These are phyloP conservation scores for Xylariaceae sp. DNA, from an alignment of 2,329 filamentous ascomycete genomes.

Conservation along the genomic window DNA sequence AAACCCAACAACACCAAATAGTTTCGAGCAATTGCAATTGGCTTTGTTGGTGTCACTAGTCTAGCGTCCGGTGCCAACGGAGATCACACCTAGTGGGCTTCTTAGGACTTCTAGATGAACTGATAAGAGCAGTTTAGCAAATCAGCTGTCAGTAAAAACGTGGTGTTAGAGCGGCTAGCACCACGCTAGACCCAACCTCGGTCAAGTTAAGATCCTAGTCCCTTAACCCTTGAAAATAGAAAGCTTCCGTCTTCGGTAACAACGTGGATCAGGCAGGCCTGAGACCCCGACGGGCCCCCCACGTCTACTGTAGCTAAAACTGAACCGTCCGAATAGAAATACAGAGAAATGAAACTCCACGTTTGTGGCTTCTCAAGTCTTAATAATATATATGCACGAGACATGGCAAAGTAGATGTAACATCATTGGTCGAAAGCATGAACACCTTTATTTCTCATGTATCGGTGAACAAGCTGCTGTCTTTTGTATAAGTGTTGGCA, in stretches of 20 bases:
- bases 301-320: no score
- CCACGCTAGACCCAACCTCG: constrained; percentile 9
- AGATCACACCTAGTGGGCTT: constrained; percentile 5
- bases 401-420: no score
- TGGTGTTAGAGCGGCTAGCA: neutral
- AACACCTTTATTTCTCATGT: no score
- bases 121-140: constrained; percentile 22
- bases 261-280: neutral
- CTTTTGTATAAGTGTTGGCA: no score
- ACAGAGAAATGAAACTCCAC: neutral
- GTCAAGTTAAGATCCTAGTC: neutral
- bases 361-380: neutral
- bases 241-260: no score
- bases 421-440: no score
- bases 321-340: neutral
- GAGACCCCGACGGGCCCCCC: constrained; percentile 7
- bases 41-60: neutral
- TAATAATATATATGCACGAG: no score
- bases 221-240: no score
- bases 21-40: constrained; percentile 18
- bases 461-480: no score
- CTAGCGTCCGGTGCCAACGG: neutral
- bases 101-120: neutral
- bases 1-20: constrained; percentile 4
- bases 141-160: constrained; percentile 2